Evolutionary conservation across 345 rosid species (phyloP).

Genomic region (Hibiscus mutabilis): DNA sequence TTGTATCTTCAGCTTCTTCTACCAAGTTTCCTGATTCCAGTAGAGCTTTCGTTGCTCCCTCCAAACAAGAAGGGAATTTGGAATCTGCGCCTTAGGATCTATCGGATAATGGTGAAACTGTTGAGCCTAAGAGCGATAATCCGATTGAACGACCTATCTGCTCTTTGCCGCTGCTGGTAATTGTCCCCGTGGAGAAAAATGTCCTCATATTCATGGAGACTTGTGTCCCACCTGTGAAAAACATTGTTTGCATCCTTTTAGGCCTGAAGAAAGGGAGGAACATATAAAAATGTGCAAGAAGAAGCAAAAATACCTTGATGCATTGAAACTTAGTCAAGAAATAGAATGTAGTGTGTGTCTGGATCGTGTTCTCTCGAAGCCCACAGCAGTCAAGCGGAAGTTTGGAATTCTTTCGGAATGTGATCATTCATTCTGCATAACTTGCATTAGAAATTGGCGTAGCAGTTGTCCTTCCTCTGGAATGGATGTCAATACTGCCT

Average conservation of each 20-base stretch:
- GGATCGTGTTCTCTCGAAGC: constrained; percentile 66
- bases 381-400: constrained; percentile 57
- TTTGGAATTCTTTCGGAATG: constrained; percentile 93
- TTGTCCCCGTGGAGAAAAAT: constrained; percentile 56
- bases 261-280: constrained; percentile 25
- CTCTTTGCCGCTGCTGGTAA: constrained; percentile 84
- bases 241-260: constrained; percentile 78
- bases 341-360: constrained; percentile 65
- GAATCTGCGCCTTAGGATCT: constrained; percentile 23
- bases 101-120: constrained; percentile 22
- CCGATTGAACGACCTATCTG: constrained; percentile 65
- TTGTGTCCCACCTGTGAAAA: constrained; percentile 73
- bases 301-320: constrained; percentile 55
- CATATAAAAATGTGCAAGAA: constrained; percentile 61
- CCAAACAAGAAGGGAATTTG: constrained; percentile 31
- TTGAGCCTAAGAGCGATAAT: constrained; percentile 34
- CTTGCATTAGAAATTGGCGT: constrained; percentile 79
- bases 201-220: constrained; percentile 52
- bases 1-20: constrained; percentile 18
- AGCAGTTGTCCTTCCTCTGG: constrained; percentile 70
- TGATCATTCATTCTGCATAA: constrained; percentile 91
- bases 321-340: constrained; percentile 50
- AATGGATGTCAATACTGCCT: constrained; percentile 70
- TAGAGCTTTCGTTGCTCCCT: not conserved
- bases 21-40: constrained; percentile 29